Evolutionary conservation across 371 early-diverging fungal species (phyloP), one percentile per base, ranked within the genome.

Genomic region (Mucor velutinosus): DNA sequence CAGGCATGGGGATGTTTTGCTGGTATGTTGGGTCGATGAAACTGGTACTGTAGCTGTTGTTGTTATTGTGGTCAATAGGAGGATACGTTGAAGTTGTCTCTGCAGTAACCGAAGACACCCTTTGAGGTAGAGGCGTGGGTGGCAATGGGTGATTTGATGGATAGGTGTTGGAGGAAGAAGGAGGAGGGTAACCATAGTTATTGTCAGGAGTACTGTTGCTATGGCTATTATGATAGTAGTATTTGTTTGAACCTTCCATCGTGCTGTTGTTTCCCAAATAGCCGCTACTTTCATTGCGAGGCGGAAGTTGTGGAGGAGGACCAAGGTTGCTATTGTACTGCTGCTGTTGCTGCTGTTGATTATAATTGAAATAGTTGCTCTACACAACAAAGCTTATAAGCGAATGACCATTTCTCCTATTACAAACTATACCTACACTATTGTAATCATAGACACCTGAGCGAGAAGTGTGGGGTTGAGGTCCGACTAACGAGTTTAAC

Each of bases 401-500:
- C 32, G 10, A 12, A 15, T 12, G 5, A 41, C 25, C 45, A 21
- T 59, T 19, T 8, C 30, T 14, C 30, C 43, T 23, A 41, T 23
- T 11, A 23, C 35, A 25, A 56, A n/a, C 21, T 55, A 43, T 55
- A 65, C 64, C 21, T 47, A 47, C 47, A 51, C 25, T 21, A 7
- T 10, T 41, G 33, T 57, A 56, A 43, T 58, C 51, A 33, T 61
- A 61, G 12, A 32, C 45, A 51, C 25, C 25, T 51, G 51, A 51
- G 12, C 51, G 25, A 23, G 68, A 58, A 2, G 66, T 58, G 12
- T 64, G 70, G 11, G 64, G 49, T 29, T 68, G 47, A 53, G 60
- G 19, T 19, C 71, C 71, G 51, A 62, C 71, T 41, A 70, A 62
- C 8, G 71, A 66, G 43, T 66, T 62, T 35, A 70, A 41, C 66